Base-by-base conservation (phyloP, 139 green algal genomes). In the Auxenochlorella protothecoides region DNA sequence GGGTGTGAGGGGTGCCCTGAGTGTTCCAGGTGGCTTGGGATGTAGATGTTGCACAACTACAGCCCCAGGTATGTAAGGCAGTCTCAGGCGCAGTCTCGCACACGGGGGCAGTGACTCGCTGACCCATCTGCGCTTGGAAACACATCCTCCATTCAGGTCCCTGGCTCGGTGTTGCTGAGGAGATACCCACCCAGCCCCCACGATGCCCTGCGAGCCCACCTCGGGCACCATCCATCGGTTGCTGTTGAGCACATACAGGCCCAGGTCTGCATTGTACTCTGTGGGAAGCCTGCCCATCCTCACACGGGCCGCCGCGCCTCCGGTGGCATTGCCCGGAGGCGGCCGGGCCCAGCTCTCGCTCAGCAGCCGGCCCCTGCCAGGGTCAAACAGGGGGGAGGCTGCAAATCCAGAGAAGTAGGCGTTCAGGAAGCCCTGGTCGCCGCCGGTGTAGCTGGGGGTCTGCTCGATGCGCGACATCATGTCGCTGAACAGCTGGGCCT, bases 261-360 rank as follows among this genome's bases (percentile, higher is more conserved):
- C 88, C 3, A 93, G 77, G 76, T 93, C 88, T 0, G 82, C 85
- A 65, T 93, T 93, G 79, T 81, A 93, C 1, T 52, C 13, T 3
- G 85, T 87, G 11, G 88, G 81, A 55, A 93, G 81, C 7, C 87
- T 77, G 68, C 83, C 84, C 76, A 81, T 74, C 67, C 75, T 69
- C 56, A 70, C 5, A 27, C 16, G 55, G 63, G 12, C 2, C 2
- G 53, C 14, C 11, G 53, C 5, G 53, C 53, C 14, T 70, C 3
- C 10, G 51, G 53, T 52, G 11, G 27, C 53, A 53, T 6, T 57
- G 66, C 53, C 60, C 2, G 51, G 27, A 70, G 53, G 51, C 53
- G 66, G 14, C 55, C 63, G 51, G 13, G 8, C 3, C 51, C 3
- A 51, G 53, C 14, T 53, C 52, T 63, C 44, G 56, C 59, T 74